These are phyloP conservation scores for Tulasnella sp. DNA, from an alignment of 768 basidiomycete species.

Conservation along the genomic window DNA sequence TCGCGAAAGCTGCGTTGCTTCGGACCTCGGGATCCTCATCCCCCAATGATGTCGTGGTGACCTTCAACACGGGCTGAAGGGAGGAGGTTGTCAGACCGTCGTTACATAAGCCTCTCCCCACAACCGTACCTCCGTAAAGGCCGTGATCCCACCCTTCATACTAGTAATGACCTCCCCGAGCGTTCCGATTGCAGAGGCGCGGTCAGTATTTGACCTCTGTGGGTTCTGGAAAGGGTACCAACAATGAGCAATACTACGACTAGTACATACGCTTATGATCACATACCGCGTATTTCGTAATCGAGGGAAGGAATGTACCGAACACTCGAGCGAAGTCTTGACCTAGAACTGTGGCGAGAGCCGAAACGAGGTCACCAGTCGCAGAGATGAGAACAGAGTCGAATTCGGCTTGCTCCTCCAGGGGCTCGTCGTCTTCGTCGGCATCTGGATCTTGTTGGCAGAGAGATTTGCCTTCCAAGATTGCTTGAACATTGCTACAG, in stretches of 20 bases:
- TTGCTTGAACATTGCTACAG: conserved; percentile 73
- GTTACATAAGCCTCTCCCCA: no score
- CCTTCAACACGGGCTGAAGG: conserved; percentile 57
- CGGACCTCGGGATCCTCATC: conserved; percentile 90
- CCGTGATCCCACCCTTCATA: conserved; percentile 80
- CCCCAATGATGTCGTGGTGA: conserved; percentile 76
- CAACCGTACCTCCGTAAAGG: conserved; percentile 55
- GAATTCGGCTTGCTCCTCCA: conserved; percentile 88
- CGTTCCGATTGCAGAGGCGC: conserved; percentile 88
- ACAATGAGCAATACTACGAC: not conserved
- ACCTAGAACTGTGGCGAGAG: conserved; percentile 82
- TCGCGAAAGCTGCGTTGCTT: conserved; percentile 93
- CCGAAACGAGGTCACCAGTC: conserved; percentile 89
- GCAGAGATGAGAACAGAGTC: conserved; percentile 93
- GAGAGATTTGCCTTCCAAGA: conserved; percentile 89
- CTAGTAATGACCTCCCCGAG: conserved; percentile 94
- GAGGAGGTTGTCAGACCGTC: not conserved
- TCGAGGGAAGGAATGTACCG: conserved; percentile 78
- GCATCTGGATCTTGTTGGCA: conserved; percentile 97
- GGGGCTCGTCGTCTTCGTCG: conserved; percentile 76
- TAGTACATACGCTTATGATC: conserved; percentile 55
- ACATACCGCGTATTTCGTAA: conserved; percentile 61
- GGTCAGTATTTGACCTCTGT: conserved; percentile 82
- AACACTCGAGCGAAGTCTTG: conserved; percentile 79
- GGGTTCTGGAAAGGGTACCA: conserved; percentile 55